Conservation (phyloP, 805 yeast species). For the Peterozyma xylosa region DNA sequence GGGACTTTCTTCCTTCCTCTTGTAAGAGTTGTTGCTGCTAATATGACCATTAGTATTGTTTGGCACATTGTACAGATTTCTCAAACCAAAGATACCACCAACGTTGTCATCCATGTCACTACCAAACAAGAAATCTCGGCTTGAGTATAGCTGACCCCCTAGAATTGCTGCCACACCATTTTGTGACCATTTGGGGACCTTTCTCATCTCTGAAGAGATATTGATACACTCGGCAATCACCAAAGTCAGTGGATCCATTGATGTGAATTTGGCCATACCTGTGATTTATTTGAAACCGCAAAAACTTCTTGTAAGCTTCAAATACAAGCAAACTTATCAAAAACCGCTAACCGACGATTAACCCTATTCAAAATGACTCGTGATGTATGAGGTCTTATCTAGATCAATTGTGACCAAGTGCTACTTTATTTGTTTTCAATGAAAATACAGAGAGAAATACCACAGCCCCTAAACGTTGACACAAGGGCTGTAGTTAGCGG, state of each 20-base stretch:
- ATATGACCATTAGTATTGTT: conserved; percentile 16
- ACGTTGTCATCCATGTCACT: conserved; percentile 24
- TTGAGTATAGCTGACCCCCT: conserved; percentile 39
- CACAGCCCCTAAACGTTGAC: too few species aligned
- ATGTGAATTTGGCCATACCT: background rate
- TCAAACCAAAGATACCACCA: conserved; percentile 17
- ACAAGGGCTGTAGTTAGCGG: too few species aligned
- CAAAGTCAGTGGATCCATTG: conserved; percentile 69
- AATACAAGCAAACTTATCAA: too few species aligned
- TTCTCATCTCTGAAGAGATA: conserved; percentile 84
- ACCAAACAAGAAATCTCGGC: conserved; percentile 17
- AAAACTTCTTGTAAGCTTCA: too few species aligned
- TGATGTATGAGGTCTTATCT: too few species aligned
- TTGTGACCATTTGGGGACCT: conserved; percentile 67
- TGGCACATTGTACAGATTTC: conserved; percentile 2
- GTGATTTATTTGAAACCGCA: too few species aligned
- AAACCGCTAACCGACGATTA: too few species aligned
- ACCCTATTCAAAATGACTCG: too few species aligned
- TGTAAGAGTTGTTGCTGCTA: conserved; percentile 17
- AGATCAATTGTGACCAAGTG: too few species aligned
- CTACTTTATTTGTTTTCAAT: too few species aligned
- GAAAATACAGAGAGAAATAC: too few species aligned
- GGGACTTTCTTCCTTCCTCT: conserved; percentile 30
- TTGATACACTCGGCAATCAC: conserved; percentile 84
- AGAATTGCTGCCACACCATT: conserved; percentile 81